phyloP scores from a whole-genome alignment of 2,329 filamentous ascomycete genomes.

The Rhynchosporium graminicola region DNA sequence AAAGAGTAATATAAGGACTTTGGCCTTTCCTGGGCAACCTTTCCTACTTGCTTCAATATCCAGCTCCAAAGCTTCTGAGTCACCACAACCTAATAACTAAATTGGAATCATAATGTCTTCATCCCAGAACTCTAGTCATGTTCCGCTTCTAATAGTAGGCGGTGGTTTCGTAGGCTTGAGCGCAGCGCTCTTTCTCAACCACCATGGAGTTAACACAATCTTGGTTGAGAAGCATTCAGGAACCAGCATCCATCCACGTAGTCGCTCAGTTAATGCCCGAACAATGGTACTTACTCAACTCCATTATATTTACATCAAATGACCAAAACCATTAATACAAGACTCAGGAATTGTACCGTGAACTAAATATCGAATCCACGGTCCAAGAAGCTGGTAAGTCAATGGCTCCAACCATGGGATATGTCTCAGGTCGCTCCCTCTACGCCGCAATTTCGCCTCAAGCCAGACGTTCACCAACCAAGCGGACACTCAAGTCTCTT shows the following conservation, averaged over 20 bases:
- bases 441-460: slow-evolving; percentile 26
- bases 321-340: not conserved
- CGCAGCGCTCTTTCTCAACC: slow-evolving; percentile 43
- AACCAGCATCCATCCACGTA: slow-evolving; percentile 44
- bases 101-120: not conserved
- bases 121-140: not conserved
- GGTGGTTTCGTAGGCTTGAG: slow-evolving; percentile 45
- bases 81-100: not conserved
- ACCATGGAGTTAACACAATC: slow-evolving; percentile 39
- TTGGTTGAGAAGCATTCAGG: slow-evolving; percentile 44
- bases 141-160: slow-evolving; percentile 41
- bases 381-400: slow-evolving; percentile 29
- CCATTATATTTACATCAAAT: not conserved
- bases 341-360: slow-evolving; percentile 39
- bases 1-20: not conserved
- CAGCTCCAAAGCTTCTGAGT: no score
- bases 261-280: slow-evolving; percentile 43
- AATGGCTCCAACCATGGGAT: slow-evolving; percentile 31
- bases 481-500: not conserved
- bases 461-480: not conserved
- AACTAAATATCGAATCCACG: slow-evolving; percentile 36
- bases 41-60: not conserved
- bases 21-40: not conserved
- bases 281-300: slow-evolving; percentile 37
- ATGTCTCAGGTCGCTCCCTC: slow-evolving; percentile 25